Base-by-base conservation (phyloP, 495 filamentous ascomycete genomes). In the Penicillium pancosmium region DNA sequence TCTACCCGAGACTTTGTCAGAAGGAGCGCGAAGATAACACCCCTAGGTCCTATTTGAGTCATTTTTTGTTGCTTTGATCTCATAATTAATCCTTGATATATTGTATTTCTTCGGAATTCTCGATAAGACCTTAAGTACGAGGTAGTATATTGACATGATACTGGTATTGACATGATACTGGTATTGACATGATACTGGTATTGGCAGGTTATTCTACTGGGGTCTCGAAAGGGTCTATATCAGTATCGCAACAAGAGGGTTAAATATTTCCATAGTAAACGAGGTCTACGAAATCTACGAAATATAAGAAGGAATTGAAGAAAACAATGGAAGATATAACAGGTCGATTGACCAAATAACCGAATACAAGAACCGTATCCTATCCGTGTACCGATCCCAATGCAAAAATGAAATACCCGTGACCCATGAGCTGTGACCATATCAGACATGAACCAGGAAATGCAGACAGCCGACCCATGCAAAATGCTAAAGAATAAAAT, bases 331-430 rank as follows among this genome's bases (percentile, higher is more conserved):
- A 15, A 38, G 5, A 61, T 51, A 51, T 18, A 55, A 59, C 55
- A 55, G 51, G 52, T 59, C 52, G 19, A 62, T 66, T 62, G 52
- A 25, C 48, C 40, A 19, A 55, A 21, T 52, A 50, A 23, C 31
- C 52, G 46, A 48, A 57, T n/a, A 52, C 47, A 57, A 46, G 50
- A 63, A 60, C 57, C 51, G 25, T 54, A 50, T 54, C 50, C 59
- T 52, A 63, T 55, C 65, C 65, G 50, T 67, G 64, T 46, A 61
- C 65, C 61, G 57, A 61, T 67, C 61, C 61, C 65, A 64, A 67
- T 64, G 65, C 61, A 64, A 46, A 50, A 60, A 54, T 52, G 47
- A 56, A 51, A 64, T 47, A 55, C 46, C 54, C 40, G 15, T 53
- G 38, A 56, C 23, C 40, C 50, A 56, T 54, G 18, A 57, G 41